Conservation (phyloP, 163 green algal species). For the Trebouxia gelatinosa region DNA sequence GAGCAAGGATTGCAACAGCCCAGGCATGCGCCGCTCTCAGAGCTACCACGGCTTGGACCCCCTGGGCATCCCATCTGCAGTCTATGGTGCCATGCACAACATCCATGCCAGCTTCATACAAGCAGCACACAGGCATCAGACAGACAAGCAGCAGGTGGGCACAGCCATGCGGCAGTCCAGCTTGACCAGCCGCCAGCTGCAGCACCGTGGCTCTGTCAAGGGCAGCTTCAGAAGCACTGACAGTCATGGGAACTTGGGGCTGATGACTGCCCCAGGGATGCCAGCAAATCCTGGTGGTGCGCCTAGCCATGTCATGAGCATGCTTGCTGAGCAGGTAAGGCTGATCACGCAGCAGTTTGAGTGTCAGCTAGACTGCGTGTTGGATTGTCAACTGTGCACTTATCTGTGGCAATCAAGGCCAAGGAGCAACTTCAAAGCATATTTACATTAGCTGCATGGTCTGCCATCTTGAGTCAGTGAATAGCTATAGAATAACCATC, state of each 20-base stretch:
- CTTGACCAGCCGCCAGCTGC: no score
- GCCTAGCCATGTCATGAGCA: slow-evolving; percentile 11
- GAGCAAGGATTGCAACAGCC: not conserved
- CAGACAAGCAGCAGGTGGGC: not conserved
- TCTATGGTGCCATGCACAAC: slow-evolving; percentile 27
- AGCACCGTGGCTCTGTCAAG: no score
- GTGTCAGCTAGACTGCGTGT: no score
- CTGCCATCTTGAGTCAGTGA: no score
- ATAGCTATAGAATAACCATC: no score
- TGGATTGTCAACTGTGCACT: no score
- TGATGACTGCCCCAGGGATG: not conserved
- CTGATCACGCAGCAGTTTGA: no score
- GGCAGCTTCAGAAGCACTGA: slow-evolving; percentile 5
- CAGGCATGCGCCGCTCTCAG: slow-evolving; percentile 19
- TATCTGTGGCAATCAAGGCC: no score
- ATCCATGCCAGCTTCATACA: slow-evolving; percentile 30
- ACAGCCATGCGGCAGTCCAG: not conserved
- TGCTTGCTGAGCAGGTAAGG: slow-evolving; percentile 23
- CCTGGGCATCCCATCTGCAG: slow-evolving; percentile 6
- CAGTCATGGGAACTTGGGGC: not conserved
- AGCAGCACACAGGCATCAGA: not conserved
- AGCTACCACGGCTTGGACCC: slow-evolving; percentile 15
- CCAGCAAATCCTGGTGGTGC: not conserved
- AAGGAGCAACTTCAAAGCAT: no score
- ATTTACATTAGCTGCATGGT: no score